Percentiles rank a stretch among this genome's conserved stretches.
Evolutionary conservation across 768 basidiomycete species (phyloP).

Genomic region (Collybia sordida): DNA sequence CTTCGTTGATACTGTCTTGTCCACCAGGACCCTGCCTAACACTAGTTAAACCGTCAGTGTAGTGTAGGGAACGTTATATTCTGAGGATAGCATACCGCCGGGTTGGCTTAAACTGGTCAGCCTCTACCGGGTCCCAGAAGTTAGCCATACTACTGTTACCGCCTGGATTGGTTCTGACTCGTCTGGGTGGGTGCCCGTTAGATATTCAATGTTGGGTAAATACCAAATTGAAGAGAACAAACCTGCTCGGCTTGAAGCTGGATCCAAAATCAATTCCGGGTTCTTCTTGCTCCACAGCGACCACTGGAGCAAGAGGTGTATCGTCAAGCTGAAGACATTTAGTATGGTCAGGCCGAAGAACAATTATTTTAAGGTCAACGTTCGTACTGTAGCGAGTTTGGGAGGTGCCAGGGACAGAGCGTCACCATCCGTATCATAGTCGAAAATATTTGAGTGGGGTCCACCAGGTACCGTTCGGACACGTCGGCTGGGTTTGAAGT

Average conservation of each 20-base stretch:
- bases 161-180: constrained; percentile 44
- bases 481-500: constrained; percentile 55
- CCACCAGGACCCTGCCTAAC: constrained; percentile 72
- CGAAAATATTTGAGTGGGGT: constrained; percentile 51
- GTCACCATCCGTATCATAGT: constrained; percentile 46
- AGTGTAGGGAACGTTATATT: not conserved
- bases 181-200: constrained; percentile 23
- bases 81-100: constrained; percentile 45
- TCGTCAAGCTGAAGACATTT: no score
- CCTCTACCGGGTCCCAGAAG: constrained; percentile 48
- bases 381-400: constrained; percentile 13
- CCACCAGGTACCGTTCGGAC: constrained; percentile 57
- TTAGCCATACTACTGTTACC: constrained; percentile 41
- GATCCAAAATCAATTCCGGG: constrained; percentile 34
- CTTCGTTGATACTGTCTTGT: constrained; percentile 52
- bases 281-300: constrained; percentile 23
- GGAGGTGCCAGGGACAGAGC: constrained; percentile 60
- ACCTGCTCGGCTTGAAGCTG: constrained; percentile 53
- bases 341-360: no score
- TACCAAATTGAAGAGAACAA: constrained; percentile 9
- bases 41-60: constrained; percentile 28
- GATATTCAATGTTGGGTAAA: not conserved
- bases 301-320: not conserved
- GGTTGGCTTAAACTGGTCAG: constrained; percentile 63
- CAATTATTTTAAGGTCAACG: not conserved